Evolutionary conservation across 805 yeast species (phyloP).

Genomic region (Spathaspora gorwiae): DNA sequence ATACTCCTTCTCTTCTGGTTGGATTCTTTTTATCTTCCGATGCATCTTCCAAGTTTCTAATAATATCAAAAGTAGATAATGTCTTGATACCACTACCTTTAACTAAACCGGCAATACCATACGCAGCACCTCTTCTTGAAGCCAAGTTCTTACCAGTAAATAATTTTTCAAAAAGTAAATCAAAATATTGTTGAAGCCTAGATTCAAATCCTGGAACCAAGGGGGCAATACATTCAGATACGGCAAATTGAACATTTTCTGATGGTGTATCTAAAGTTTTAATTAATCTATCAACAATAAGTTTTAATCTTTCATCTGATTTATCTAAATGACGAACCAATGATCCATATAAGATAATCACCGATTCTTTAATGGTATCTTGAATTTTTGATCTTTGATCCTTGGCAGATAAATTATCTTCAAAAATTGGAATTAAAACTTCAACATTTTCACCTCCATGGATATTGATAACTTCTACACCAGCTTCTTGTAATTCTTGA

Average conservation of each 20-base stretch:
- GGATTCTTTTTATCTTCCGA: slow-evolving; percentile 81
- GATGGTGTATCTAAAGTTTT: slow-evolving; percentile 81
- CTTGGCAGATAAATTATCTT: slow-evolving; percentile 52
- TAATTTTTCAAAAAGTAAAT: slow-evolving; percentile 54
- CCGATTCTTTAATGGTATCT: slow-evolving; percentile 69
- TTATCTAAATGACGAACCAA: slow-evolving; percentile 77
- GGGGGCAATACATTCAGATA: slow-evolving; percentile 82
- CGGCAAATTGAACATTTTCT: slow-evolving; percentile 84
- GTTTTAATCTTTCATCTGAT: slow-evolving; percentile 59
- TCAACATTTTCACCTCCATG: slow-evolving; percentile 72
- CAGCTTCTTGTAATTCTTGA: slow-evolving; percentile 86
- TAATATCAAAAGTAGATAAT: slow-evolving; percentile 69
- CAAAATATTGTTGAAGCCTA: slow-evolving; percentile 51
- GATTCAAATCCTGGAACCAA: slow-evolving; percentile 57
- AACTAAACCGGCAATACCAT: slow-evolving; percentile 86
- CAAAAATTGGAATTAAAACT: slow-evolving; percentile 75
- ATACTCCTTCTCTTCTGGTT: slow-evolving; percentile 78
- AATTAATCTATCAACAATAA: slow-evolving; percentile 65
- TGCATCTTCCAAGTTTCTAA: slow-evolving; percentile 72
- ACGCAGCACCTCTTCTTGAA: slow-evolving; percentile 85
- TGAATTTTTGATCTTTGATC: slow-evolving; percentile 45
- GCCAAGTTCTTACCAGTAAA: slow-evolving; percentile 47
- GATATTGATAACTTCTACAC: slow-evolving; percentile 59
- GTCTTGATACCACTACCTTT: slow-evolving; percentile 85
- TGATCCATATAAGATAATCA: slow-evolving; percentile 84